These are phyloP conservation scores for Podospora bellae-mahoneyi DNA, from an alignment of 495 filamentous ascomycete species.

Conservation along the genomic window DNA sequence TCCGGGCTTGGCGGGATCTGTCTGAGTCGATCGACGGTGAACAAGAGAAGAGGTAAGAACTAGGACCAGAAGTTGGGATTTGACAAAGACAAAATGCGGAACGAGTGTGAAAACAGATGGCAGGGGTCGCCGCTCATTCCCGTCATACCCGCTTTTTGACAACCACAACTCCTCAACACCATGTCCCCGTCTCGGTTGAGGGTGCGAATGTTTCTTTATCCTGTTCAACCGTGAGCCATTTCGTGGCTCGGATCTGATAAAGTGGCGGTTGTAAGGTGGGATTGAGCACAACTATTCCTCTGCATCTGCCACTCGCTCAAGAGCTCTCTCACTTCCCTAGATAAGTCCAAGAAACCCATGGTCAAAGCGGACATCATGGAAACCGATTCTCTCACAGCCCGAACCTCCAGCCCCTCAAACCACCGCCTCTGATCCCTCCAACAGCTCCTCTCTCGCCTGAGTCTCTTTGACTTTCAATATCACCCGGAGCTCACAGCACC, in stretches of 20 bases:
- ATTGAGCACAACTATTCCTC: no score
- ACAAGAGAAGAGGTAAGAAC: no score
- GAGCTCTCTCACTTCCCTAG: no score
- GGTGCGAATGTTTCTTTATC: background rate
- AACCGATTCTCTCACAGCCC: background rate
- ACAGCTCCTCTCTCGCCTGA: background rate
- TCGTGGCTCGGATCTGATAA: background rate
- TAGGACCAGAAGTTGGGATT: background rate
- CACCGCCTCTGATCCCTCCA: background rate
- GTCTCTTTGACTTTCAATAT: background rate
- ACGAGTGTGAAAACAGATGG: background rate
- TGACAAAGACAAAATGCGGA: background rate
- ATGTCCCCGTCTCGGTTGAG: background rate
- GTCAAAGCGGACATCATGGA: background rate
- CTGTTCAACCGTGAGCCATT: background rate
- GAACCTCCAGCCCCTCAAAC: background rate
- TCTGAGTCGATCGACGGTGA: no score
- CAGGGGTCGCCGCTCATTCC: background rate
- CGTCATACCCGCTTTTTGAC: background rate
- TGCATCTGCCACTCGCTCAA: no score
- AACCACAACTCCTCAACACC: background rate
- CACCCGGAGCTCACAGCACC: background rate
- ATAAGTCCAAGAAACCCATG: no score
- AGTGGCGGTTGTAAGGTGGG: background rate
- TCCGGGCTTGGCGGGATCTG: background rate